Conservation (phyloP, 1,284 basidiomycete genomes). For the Singerocomus inundabilis region DNA sequence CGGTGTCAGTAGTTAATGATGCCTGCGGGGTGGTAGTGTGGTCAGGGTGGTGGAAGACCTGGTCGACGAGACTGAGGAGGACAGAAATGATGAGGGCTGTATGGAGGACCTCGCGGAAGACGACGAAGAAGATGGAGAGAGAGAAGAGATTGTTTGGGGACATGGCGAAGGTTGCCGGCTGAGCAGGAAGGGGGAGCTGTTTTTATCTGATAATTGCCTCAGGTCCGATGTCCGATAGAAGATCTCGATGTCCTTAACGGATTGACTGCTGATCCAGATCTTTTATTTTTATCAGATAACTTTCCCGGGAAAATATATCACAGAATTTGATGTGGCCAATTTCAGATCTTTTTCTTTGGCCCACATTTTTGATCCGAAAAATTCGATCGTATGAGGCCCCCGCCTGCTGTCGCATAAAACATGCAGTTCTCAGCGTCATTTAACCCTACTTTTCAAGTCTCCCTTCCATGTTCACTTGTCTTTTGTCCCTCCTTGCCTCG, state of each 20-base stretch:
- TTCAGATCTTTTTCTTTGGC: too few relatives aligned
- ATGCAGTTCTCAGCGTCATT: too few relatives aligned
- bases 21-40: not conserved
- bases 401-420: too few relatives aligned
- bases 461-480: slow-evolving; percentile 6
- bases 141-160: slow-evolving; percentile 66
- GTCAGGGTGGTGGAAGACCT: slow-evolving; percentile 50
- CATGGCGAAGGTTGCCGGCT: slow-evolving; percentile 22
- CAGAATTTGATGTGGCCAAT: too few relatives aligned
- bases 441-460: too few relatives aligned
- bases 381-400: too few relatives aligned
- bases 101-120: slow-evolving; percentile 88
- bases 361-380: too few relatives aligned
- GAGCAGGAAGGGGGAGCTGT: too few relatives aligned
- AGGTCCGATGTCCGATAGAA: not conserved
- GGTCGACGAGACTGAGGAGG: slow-evolving; percentile 80
- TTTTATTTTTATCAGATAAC: slow-evolving; percentile 16
- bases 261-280: too few relatives aligned
- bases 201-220: slow-evolving; percentile 26
- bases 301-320: too few relatives aligned
- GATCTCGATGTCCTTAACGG: slow-evolving; percentile 17
- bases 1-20: not conserved
- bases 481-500: slow-evolving; percentile 26
- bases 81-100: slow-evolving; percentile 88
- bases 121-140: slow-evolving; percentile 84